Conservation (phyloP, 805 yeast genomes). For the Metschnikowia vanudenii region DNA sequence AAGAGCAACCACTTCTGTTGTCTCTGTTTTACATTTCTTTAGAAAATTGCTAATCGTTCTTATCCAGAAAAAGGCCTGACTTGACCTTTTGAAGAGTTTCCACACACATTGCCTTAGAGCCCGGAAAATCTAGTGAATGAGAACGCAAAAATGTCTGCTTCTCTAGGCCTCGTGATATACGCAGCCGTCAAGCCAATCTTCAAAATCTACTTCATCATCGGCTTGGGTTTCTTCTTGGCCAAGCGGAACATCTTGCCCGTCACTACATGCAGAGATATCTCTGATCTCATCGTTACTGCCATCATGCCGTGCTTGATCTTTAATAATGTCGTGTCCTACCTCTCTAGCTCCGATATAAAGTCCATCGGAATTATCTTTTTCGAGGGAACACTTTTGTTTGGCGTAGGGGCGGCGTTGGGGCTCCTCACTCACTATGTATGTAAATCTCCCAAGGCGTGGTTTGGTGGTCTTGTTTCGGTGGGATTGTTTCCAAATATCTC, state of each 20-base stretch:
- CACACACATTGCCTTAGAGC: no score
- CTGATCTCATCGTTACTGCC: slow-evolving; percentile 65
- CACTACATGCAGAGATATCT: slow-evolving; percentile 62
- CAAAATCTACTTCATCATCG: slow-evolving; percentile 73
- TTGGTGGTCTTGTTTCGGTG: slow-evolving; percentile 70
- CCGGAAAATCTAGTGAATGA: neutral
- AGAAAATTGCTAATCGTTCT: no score
- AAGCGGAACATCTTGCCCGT: slow-evolving; percentile 61
- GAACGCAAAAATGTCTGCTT: slow-evolving; percentile 11
- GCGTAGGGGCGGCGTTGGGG: slow-evolving; percentile 50
- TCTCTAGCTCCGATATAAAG: slow-evolving; percentile 66
- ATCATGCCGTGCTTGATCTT: slow-evolving; percentile 76
- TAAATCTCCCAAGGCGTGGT: slow-evolving; percentile 69
- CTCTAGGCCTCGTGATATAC: slow-evolving; percentile 66
- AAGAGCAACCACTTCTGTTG: no score
- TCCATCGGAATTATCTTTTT: slow-evolving; percentile 62
- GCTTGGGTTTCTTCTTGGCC: slow-evolving; percentile 64
- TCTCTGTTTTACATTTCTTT: no score
- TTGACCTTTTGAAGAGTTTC: no score
- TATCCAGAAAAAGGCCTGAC: no score
- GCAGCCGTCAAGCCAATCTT: slow-evolving; percentile 83
- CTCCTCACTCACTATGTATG: slow-evolving; percentile 45
- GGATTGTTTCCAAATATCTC: slow-evolving; percentile 78
- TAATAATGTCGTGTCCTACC: slow-evolving; percentile 64
- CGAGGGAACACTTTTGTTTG: slow-evolving; percentile 49